Base-by-base conservation (phyloP, 2,329 filamentous ascomycete species). In the Didymellaceae sp. region DNA sequence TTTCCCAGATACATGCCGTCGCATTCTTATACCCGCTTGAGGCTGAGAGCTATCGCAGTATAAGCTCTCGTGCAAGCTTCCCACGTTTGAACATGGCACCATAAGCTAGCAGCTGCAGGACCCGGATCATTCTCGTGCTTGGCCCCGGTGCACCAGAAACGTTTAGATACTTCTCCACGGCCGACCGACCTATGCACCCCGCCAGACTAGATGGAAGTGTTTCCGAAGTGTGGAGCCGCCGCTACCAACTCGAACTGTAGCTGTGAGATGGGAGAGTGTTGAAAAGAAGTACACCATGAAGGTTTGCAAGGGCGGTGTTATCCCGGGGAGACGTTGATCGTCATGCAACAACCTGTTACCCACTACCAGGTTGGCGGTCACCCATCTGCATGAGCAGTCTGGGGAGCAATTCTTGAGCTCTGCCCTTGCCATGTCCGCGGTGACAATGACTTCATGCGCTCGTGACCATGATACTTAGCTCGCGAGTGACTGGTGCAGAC, bases 101-200 rank as follows among this genome's bases (percentile, higher is more conserved):
- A 28, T 18, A 31, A 49, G 34, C 44, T 47, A 43, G 39, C 25
- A 38, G 32, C 26, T 25, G 31, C 13, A 40, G 37, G 16, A 52
- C 54, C 65, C 64, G 64, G 58, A 9, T 58, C 59, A 63, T 69
- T 68, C 53, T 69, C 65, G 66, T 52, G 54, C 16, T 42, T 50
- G 48, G 58, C 61, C 57, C 62, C 63, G 58, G 59, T 44, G 52
- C 37, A 32, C 33, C 32, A 17, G 32, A 48, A 39, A 20, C 41
- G 47, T 44, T 47, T 13, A 28, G 7, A 6, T 25, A 41, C 55
- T 59, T 52, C 44, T 64, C 58, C 57, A 60, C 61, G 54, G 55
- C 59, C 58, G 57, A 54, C 59, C 58, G 57, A 55, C 40, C 18
- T 37, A 50, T 59, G 51, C 33, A 61, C 59, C 59, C 59, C 59